Evolutionary conservation across 75 land plant species (phyloP).

Genomic region (Picea glauca): DNA sequence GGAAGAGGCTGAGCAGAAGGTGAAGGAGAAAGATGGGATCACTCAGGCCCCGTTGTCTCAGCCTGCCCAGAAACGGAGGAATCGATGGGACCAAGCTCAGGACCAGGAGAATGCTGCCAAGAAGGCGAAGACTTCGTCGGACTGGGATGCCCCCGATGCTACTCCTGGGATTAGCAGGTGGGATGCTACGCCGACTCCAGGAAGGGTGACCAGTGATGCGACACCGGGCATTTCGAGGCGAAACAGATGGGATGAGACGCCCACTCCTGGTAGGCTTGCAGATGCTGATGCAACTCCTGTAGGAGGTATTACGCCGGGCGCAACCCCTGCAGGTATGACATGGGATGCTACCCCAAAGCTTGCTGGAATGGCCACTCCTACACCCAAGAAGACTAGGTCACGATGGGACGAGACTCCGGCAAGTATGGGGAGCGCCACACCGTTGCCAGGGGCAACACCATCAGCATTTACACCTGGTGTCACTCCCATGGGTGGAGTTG

Average conservation of each 20-base stretch:
- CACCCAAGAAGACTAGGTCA: conserved; percentile 91
- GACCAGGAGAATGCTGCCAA: conserved; percentile 44
- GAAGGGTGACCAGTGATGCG: conserved; percentile 67
- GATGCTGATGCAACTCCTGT: conserved; percentile 80
- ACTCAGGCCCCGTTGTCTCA: conserved; percentile 20
- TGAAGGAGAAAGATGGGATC: conserved; percentile 22
- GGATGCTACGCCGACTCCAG: conserved; percentile 97
- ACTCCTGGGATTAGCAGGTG: conserved; percentile 85
- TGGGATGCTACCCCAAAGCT: conserved; percentile 98
- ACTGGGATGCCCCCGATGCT: conserved; percentile 94
- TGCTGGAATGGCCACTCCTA: conserved; percentile 61
- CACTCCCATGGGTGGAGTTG: conserved; percentile 90
- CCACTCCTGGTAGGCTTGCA: conserved; percentile 69
- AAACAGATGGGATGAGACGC: conserved; percentile 96
- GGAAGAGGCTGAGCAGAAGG: conserved; percentile 51
- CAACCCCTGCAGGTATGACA: conserved; percentile 95
- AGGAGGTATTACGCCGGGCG: conserved; percentile 54
- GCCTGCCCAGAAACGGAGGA: conserved; percentile 61
- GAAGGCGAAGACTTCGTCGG: conserved; percentile 66
- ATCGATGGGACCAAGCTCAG: conserved; percentile 86
- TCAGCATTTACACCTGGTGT: conserved; percentile 81
- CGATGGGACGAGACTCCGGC: conserved; percentile 99
- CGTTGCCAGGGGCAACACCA: conserved; percentile 75
- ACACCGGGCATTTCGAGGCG: conserved; percentile 68
- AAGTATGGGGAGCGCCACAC: conserved; percentile 89